Evolutionary conservation across 116 monocot species (phyloP).

Genomic region (Dioscorea cayenensis): DNA sequence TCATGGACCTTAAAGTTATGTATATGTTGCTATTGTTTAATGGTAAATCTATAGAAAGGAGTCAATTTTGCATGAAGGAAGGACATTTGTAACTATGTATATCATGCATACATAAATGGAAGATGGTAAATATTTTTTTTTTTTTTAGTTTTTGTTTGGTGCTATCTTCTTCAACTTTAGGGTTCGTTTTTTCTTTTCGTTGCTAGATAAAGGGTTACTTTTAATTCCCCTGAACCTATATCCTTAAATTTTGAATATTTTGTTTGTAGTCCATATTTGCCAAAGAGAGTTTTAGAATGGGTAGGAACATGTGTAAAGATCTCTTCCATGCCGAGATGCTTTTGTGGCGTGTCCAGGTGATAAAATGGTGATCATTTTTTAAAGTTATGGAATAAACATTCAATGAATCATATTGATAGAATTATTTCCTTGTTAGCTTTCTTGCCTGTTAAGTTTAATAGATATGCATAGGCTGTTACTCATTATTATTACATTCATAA

Average conservation of each 20-base stretch:
- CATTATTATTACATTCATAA: too few species aligned
- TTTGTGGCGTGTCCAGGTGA: constrained; percentile 86
- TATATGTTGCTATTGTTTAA: neutral
- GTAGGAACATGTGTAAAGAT: constrained; percentile 64
- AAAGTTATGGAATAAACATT: neutral
- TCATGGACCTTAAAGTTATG: neutral
- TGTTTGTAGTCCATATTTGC: constrained; percentile 48
- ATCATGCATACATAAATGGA: constrained; percentile 47
- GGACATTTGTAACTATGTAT: constrained; percentile 44
- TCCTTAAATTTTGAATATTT: neutral
- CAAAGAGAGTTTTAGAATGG: constrained; percentile 25
- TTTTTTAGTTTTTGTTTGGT: constrained; percentile 4
- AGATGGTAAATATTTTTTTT: constrained; percentile 47
- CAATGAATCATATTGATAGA: neutral
- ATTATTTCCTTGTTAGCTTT: neutral
- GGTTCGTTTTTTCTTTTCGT: neutral
- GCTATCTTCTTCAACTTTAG: neutral
- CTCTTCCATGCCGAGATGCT: constrained; percentile 51
- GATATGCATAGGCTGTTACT: neutral
- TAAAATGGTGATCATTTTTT: neutral
- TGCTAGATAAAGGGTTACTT: neutral
- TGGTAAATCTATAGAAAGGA: constrained; percentile 34
- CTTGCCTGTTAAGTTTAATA: neutral
- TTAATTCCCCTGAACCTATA: too few species aligned
- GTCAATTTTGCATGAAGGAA: constrained; percentile 22